phyloP scores from a whole-genome alignment of 2,329 filamentous ascomycete genomes.

The Fusarium beomiforme region DNA sequence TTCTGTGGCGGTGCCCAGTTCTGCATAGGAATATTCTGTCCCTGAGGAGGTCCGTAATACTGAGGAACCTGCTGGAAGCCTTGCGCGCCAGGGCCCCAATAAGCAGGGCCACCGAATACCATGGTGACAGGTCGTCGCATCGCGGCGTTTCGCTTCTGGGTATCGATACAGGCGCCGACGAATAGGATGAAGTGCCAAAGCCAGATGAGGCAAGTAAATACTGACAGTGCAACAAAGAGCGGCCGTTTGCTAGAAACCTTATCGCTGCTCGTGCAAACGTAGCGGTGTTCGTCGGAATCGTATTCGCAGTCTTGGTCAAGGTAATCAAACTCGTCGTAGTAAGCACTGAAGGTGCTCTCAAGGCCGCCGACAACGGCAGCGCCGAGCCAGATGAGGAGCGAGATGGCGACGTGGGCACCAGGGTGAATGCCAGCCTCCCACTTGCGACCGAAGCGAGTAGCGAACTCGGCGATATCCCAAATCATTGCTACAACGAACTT shows the following conservation, averaged over 20 bases:
- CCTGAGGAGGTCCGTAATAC: constrained; percentile 22
- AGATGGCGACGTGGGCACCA: constrained; percentile 55
- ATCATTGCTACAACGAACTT: constrained; percentile 50
- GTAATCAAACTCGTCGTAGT: constrained; percentile 15
- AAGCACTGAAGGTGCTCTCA: constrained; percentile 30
- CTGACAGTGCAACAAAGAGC: constrained; percentile 33
- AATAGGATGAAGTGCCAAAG: constrained; percentile 53
- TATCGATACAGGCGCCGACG: constrained; percentile 53
- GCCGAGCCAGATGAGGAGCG: constrained; percentile 54
- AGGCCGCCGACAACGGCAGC: constrained; percentile 42
- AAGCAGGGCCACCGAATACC: constrained; percentile 39
- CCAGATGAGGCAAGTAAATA: constrained; percentile 41
- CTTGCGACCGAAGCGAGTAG: constrained; percentile 49
- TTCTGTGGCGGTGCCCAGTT: constrained; percentile 6
- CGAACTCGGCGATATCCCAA: constrained; percentile 53
- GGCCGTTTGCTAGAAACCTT: constrained; percentile 1
- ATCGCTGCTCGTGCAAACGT: constrained; percentile 6
- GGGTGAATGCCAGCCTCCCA: constrained; percentile 53
- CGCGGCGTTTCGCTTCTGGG: constrained; percentile 44
- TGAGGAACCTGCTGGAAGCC: constrained; percentile 47
- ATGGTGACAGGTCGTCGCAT: constrained; percentile 39
- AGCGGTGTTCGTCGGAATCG: constrained; percentile 5
- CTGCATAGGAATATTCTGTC: constrained; percentile 37
- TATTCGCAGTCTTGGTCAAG: constrained; percentile 21
- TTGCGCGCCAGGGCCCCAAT: constrained; percentile 44